Evolutionary conservation across 768 basidiomycete species (phyloP).

Genomic region (Galerina sulciceps): DNA sequence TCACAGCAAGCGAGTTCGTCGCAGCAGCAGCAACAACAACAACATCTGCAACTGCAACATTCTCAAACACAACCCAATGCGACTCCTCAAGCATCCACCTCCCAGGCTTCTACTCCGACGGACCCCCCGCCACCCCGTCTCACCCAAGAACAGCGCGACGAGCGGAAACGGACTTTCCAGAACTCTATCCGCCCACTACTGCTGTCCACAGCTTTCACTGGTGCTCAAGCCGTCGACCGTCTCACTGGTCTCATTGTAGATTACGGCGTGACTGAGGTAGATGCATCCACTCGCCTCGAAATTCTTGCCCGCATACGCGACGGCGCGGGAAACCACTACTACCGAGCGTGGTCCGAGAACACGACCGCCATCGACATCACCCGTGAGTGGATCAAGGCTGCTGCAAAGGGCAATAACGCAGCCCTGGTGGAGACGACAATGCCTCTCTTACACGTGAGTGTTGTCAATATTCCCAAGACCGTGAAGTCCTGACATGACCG

Average conservation of each 20-base stretch:
- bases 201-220: constrained; percentile 61
- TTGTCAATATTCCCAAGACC: constrained; percentile 1
- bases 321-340: constrained; percentile 85
- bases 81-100: constrained; percentile 15
- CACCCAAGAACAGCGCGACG: constrained; percentile 34
- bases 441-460: constrained; percentile 85
- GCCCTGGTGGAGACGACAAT: constrained; percentile 76
- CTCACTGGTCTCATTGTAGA: constrained; percentile 62
- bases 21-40: constrained; percentile 12
- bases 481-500: constrained; percentile 7
- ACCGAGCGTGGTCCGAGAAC: constrained; percentile 85
- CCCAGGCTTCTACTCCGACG: constrained; percentile 16
- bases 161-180: constrained; percentile 59
- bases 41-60: constrained; percentile 9
- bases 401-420: constrained; percentile 59
- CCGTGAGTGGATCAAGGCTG: constrained; percentile 82
- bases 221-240: constrained; percentile 68
- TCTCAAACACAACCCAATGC: constrained; percentile 16
- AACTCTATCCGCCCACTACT: constrained; percentile 59
- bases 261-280: constrained; percentile 67
- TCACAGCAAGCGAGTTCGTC: constrained; percentile 11
- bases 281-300: constrained; percentile 67
- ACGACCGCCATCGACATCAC: constrained; percentile 74
- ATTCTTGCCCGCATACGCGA: constrained; percentile 83
- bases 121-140: constrained; percentile 13